Evolutionary conservation across 140 eudicot species (phyloP).

Genomic region (Eryngium alpinum): DNA sequence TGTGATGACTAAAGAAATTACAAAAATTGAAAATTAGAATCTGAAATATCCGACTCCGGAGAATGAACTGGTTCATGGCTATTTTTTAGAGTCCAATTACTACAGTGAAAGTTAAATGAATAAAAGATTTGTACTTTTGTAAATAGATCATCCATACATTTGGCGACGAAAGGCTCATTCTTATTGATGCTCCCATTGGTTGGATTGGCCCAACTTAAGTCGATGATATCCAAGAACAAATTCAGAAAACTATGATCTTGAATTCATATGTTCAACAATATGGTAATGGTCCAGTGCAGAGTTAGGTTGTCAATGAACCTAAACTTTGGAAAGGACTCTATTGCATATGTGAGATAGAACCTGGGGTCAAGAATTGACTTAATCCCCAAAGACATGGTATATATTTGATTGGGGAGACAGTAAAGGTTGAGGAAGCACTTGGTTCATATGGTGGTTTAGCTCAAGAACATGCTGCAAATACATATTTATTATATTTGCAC

Average conservation of each 20-base stretch:
- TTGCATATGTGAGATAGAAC: constrained; percentile 11
- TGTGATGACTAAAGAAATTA: too few species aligned
- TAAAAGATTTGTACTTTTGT: constrained; percentile 23
- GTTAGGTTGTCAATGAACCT: constrained; percentile 16
- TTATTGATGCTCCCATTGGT: constrained; percentile 26
- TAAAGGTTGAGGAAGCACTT: constrained; percentile 11
- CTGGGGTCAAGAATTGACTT: constrained; percentile 21
- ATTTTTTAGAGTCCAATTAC: constrained; percentile 35
- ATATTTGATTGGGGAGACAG: constrained; percentile 15
- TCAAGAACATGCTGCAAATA: too few species aligned
- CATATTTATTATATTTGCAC: too few species aligned
- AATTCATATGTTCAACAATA: not conserved
- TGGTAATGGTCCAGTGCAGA: constrained; percentile 16
- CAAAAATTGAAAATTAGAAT: constrained; percentile 43
- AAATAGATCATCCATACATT: constrained; percentile 4
- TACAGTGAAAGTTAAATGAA: constrained; percentile 27
- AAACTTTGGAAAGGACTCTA: constrained; percentile 8
- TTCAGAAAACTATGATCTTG: constrained; percentile 16
- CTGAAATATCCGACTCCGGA: constrained; percentile 34
- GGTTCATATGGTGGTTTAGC: not conserved
- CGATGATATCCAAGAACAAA: constrained; percentile 19
- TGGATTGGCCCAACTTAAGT: constrained; percentile 20
- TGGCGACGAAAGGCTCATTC: constrained; percentile 17
- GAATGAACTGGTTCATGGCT: constrained; percentile 25
- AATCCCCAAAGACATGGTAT: constrained; percentile 15